Percentiles rank a stretch among this genome's conserved stretches.
Evolutionary conservation across 352 stramenopile genomes (phyloP).

Genomic region (Phytophthora capsici): DNA sequence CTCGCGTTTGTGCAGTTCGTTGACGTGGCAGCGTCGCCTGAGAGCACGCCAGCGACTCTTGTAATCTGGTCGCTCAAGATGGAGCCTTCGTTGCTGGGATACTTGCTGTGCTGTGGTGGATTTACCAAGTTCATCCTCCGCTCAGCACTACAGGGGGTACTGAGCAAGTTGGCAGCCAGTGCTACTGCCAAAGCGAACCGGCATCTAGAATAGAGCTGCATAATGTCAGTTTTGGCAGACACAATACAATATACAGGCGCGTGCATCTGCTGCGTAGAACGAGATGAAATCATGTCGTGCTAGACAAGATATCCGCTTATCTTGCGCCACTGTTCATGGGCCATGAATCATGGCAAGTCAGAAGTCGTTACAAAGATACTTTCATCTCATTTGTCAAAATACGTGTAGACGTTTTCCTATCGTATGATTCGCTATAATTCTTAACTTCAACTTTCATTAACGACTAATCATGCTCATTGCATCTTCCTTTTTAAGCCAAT

Average conservation of each 20-base stretch:
- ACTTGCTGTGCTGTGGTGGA: constrained; percentile 56
- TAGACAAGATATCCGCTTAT: no score
- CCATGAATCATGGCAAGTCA: no score
- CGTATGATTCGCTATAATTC: constrained; percentile 12
- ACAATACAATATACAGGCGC: neutral
- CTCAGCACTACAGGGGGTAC: constrained; percentile 37
- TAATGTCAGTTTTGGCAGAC: neutral
- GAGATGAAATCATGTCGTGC: neutral
- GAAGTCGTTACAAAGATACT: constrained; percentile 19
- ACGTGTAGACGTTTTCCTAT: no score
- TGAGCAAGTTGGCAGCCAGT: constrained; percentile 32
- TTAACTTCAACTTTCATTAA: constrained; percentile 2
- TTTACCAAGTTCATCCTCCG: constrained; percentile 47
- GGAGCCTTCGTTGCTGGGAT: constrained; percentile 43
- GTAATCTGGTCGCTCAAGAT: constrained; percentile 62
- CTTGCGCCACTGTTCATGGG: neutral
- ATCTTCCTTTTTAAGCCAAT: constrained; percentile 8
- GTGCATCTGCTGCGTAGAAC: neutral
- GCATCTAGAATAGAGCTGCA: constrained; percentile 29
- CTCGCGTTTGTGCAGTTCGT: constrained; percentile 75
- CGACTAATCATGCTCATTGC: neutral
- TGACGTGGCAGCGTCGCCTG: constrained; percentile 43
- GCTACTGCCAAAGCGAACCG: constrained; percentile 14
- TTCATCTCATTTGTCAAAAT: constrained; percentile 14
- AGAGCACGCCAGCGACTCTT: constrained; percentile 48